Evolutionary conservation across 768 basidiomycete genomes (phyloP).

Genomic region (Calocera cornea): DNA sequence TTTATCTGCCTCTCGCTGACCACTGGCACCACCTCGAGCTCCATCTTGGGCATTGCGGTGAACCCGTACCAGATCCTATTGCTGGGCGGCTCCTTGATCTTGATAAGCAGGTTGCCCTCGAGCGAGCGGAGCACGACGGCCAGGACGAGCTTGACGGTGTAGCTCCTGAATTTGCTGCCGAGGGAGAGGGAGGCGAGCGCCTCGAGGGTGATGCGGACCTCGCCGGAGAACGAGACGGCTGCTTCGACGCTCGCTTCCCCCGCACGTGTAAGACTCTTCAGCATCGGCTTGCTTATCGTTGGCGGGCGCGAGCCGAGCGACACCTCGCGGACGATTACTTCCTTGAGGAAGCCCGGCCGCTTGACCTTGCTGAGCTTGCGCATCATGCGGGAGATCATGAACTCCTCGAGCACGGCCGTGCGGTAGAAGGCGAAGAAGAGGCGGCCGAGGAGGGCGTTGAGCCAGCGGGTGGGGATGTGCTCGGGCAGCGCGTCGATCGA

Average conservation of each 20-base stretch:
- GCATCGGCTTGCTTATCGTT: conserved; percentile 90
- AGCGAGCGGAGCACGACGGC: conserved; percentile 79
- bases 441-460: conserved; percentile 86
- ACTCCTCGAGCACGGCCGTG: conserved; percentile 66
- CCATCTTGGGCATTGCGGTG: conserved; percentile 76
- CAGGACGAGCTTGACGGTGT: conserved; percentile 77
- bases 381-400: conserved; percentile 79
- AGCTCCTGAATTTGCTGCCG: conserved; percentile 73
- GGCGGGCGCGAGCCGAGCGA: conserved; percentile 74
- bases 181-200: conserved; percentile 79
- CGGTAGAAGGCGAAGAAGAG: conserved; percentile 85
- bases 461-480: conserved; percentile 92
- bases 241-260: conserved; percentile 87
- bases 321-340: conserved; percentile 77
- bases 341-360: conserved; percentile 70
- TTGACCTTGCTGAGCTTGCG: conserved; percentile 89
- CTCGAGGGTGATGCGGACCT: conserved; percentile 77
- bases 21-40: conserved; percentile 80
- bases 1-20: conserved; percentile 91
- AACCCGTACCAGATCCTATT: conserved; percentile 96
- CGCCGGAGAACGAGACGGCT: conserved; percentile 70
- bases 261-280: conserved; percentile 90
- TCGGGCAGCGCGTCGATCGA: conserved; percentile 89
- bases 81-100: conserved; percentile 86
- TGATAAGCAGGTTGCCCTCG: conserved; percentile 80